Base-by-base conservation (phyloP, 2,329 filamentous ascomycete genomes). In the Phoma sp. region DNA sequence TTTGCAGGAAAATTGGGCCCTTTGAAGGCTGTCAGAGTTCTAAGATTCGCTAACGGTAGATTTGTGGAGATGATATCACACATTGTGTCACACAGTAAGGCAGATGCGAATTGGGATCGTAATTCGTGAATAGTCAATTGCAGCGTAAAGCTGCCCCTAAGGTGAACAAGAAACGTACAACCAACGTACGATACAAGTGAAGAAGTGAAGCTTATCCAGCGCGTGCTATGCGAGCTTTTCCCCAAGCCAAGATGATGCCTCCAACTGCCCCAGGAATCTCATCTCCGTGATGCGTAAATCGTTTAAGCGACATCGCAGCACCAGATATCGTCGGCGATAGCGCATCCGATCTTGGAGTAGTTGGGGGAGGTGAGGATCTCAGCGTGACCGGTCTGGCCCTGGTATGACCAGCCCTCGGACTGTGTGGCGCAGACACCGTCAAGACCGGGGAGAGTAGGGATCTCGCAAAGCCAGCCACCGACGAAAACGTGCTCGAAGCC, bases 391-490 rank as follows among this genome's bases (percentile, higher is more conserved):
- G 64, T 69, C 59, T 69, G 65, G 47, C 68, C 68, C 17, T 57
- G 9, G 63, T 72, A 67, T 7, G 40, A 32, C 67, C 68, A 73
- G 56, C 68, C 69, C n/a, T 64, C 11, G 26, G 68, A 67, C 37
- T 48, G 26, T 6, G 37, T 54, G 10, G 28, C 7, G 65, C 71
- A 72, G 56, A 66, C 52, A 32, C 60, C 63, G 42, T 65, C 56
- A 28, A 72, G 58, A 42, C 67, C 68, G 20, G 61, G 49, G 17
- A 67, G 58, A 29, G 47, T 48, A 47, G 71, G 62, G 17, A 62
- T 60, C 61, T 73, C 71, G 68, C 71, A 73, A 45, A 73, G 68
- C 71, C 71, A 73, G 45, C 67, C 70, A 23, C 71, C 71, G 15
- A 72, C 65, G 54, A 71, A 72, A 54, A 70, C 66, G 47, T 60